Evolutionary conservation across 352 stramenopile genomes (phyloP), one percentile per base, ranked within the genome.

Genomic region (Globisporangium uncinulatum): DNA sequence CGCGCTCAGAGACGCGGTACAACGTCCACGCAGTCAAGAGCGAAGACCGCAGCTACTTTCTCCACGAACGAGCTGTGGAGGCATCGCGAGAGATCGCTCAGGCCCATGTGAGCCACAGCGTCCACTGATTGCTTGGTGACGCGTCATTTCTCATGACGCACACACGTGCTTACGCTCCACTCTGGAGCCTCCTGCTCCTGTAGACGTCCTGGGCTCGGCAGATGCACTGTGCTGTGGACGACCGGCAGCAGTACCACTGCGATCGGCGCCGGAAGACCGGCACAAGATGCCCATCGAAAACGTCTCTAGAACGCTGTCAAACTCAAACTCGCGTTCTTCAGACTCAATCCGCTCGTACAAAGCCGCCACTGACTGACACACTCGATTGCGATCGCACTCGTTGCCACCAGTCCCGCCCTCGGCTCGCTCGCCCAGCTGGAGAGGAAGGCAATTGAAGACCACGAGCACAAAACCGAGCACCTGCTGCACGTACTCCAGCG

Each of bases 391-490:
- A n/a, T 29, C 14, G 43, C 20, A 36, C 11, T 39, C 14, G 9
- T n/a, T 42, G 15, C 9, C n/a, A 14, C 3, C 17, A 24, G n/a
- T 42, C 10, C n/a, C 34, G 29, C 17, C 5, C 37, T 41, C 8
- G 36, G 37, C 10, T 48, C 58, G 51, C 41, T 56, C 17, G 58
- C 56, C 11, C 13, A 20, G 29, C 32, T 24, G 43, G 68, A 77
- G 51, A 64, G 36, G 1, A 46, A 41, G 41, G 53, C 71, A 45
- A 87, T 86, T 11, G 69, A 83, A 17, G 62, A 69, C 0, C 76
- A 89, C 14, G 66, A 71, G 43, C 69, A 78, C 58, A 87, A 83
- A 51, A 84, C 71, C 19, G 53, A 76, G 46, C 79, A 87, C 39
- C 58, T 89, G 10, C 32, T 89, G 6, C 66, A 84, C 13, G 54